Evolutionary conservation across 805 yeast species (phyloP), one percentile per base, ranked within the genome.

Genomic region (Yarrowia keelungensis): DNA sequence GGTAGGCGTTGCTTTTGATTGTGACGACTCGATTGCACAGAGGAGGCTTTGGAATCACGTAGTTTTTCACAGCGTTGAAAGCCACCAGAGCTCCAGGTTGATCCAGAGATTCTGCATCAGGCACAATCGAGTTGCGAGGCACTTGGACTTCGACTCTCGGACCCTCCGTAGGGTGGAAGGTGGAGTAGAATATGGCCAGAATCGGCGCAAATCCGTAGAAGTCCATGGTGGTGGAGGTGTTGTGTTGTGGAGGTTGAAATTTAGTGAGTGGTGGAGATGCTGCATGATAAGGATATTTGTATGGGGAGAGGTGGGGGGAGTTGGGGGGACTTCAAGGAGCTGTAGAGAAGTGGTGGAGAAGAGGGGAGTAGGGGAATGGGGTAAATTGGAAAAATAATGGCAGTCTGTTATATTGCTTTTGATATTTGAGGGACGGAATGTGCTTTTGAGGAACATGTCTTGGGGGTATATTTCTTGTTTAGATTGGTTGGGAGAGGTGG

Each of bases 111-210:
- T 69, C 73, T 35, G 75, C 72, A 58, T 72, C 69, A 76, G 82
- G 82, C 8, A 81, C 82, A 35, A 88, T 85, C 4, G 90, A 82
- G 7, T 92, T 91, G 47, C 87, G 86, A 2, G 99, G 99, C 0
- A 92, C 96, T 76, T 95, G 97, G 74, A 90, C 90, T 5, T 90
- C 84, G 7, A 94, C 93, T 78, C 92, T 92, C 0, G 98, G 89
- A 1, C 99, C 99, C 74, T 92, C 97, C 0, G 95, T 90, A 0
- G 98, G 98, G 74, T 95, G 98, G 78, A 95, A 95, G 0, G 91
- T 91, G 0, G 97, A 87, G 77, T 91, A 95, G 77, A 95, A 93
- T 54, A 92, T 82, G 1, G 97, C 95, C 69, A 86, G 83, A 16
- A 95, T 92, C n/a, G 97, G 97, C 8, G 89, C 89, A 75, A 93